These are phyloP conservation scores for Alternaria postmessia DNA, from an alignment of 2,329 filamentous ascomycete genomes.

Conservation along the genomic window DNA sequence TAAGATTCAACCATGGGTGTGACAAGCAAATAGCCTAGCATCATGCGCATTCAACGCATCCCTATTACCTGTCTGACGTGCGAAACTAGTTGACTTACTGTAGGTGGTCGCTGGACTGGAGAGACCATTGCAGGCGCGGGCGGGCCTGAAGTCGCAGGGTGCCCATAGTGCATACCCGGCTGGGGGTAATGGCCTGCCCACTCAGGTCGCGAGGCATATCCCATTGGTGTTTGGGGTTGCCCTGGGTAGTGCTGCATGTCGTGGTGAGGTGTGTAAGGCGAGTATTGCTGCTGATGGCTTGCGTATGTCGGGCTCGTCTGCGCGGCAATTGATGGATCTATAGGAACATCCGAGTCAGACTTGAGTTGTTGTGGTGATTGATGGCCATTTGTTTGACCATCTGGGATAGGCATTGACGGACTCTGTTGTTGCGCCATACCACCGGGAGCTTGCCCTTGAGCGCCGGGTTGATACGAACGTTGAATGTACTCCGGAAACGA, in stretches of 20 bases:
- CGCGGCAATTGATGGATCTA: constrained; percentile 98
- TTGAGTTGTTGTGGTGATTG: constrained; percentile 73
- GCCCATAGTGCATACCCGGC: constrained; percentile 56
- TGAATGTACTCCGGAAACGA: constrained; percentile 86
- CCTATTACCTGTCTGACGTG: not conserved
- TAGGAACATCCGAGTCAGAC: constrained; percentile 96
- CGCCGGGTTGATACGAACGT: constrained; percentile 81
- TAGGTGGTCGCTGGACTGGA: constrained; percentile 67
- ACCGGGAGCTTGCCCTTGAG: constrained; percentile 76
- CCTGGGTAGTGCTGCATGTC: constrained; percentile 83
- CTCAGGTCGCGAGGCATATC: constrained; percentile 72
- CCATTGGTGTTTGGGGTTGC: constrained; percentile 65
- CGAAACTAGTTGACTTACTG: constrained; percentile 59
- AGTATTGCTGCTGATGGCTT: constrained; percentile 76
- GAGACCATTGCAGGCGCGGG: constrained; percentile 65
- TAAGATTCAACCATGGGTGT: not conserved
- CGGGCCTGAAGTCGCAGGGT: constrained; percentile 66
- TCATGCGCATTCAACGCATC: constrained; percentile 2
- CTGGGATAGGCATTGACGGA: constrained; percentile 90
- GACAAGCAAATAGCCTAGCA: not conserved
- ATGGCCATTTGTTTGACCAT: constrained; percentile 76
- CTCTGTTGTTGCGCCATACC: constrained; percentile 99
- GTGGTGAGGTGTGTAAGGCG: constrained; percentile 83
- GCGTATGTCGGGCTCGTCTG: constrained; percentile 91
- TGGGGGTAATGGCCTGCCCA: constrained; percentile 69